Percentiles rank a stretch among this genome's conserved stretches.
phyloP scores from a whole-genome alignment of 2,329 filamentous ascomycete species.

The Aurifilum marmelostoma region DNA sequence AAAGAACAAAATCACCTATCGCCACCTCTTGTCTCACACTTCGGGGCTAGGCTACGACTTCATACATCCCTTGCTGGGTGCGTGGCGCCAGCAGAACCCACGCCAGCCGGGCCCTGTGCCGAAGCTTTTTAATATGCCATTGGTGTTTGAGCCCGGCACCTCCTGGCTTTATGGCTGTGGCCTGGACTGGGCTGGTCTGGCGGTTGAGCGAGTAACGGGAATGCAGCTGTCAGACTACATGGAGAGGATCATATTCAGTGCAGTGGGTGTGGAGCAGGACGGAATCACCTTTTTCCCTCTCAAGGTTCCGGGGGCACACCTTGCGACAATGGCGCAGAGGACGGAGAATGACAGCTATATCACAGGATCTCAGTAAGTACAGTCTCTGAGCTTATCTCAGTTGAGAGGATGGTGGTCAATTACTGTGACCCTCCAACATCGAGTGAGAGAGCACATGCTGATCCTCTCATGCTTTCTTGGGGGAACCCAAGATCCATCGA shows the following conservation, averaged over 20 bases:
- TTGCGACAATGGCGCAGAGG: conserved; percentile 45
- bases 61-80: conserved; percentile 2
- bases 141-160: conserved; percentile 49
- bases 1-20: conserved; percentile 26
- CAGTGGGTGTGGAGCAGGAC: conserved; percentile 46
- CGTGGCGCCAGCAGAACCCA: conserved; percentile 11
- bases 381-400: too few relatives aligned
- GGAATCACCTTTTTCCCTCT: conserved; percentile 45
- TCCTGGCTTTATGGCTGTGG: conserved; percentile 46
- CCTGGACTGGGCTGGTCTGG: conserved; percentile 46
- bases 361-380: conserved; percentile 39
- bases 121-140: conserved; percentile 41
- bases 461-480: too few relatives aligned
- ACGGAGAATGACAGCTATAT: conserved; percentile 41
- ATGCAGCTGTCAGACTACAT: conserved; percentile 48
- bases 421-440: too few relatives aligned
- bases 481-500: conserved; percentile 38
- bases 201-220: conserved; percentile 47
- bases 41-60: conserved; percentile 15
- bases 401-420: too few relatives aligned
- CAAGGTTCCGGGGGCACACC: conserved; percentile 40
- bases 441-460: too few relatives aligned
- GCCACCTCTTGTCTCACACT: conserved; percentile 12
- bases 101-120: conserved; percentile 1
- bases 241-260: conserved; percentile 45